Base-by-base conservation (phyloP, 139 green algal species). In the Ettlia oleoabundans region DNA sequence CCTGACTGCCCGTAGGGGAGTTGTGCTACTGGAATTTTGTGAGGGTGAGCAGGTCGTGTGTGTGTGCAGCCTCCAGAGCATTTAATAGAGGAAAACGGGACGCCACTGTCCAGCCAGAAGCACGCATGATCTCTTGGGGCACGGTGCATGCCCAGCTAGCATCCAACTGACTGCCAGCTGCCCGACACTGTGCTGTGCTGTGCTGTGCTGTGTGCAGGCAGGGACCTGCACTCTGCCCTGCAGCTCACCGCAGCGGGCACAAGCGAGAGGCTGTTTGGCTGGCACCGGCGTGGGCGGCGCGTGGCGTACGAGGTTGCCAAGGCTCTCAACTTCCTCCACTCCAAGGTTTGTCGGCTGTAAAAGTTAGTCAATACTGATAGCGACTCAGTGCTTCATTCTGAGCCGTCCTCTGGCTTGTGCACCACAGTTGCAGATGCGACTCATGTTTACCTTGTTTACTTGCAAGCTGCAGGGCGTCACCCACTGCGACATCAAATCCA, bases 271-370 rank as follows among this genome's bases (percentile, higher is more conserved):
- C 55, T 65, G 55, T 65, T 65, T 65, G 55, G 55, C 18, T 65
- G 55, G 55, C 55, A 22, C 18, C 55, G 55, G 18, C 55, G 55
- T 28, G 55, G 55, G 55, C 55, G 55, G 55, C 55, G 55, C 18
- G 55, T 65, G 15, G 55, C 55, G 55, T 65, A 65, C 55, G 55
- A 65, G 55, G 55, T 65, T 28, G 55, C 55, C 55, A 65, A 65
- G 21, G 55, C 18, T 22, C 55, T 65, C 55, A 65, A 65, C 55
- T 65, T 32, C 55, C 55, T 65, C 18, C 55, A 65, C 55, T 65
- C 55, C 18, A 28, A n/a, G 55, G 55, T 15, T 10, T 58, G 10
- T 58, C 47, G 47, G 13, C 10, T 15, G 15, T 65, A n/a, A n/a
- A 58, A 65, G 64, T 22, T 41, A 10, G 10, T 58, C 15, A 10